A percentile compares a stretch with the other conserved stretches of the same genome.
These are phyloP conservation scores for Pugionium cornutum DNA, from an alignment of 345 rosid species.

Conservation along the genomic window DNA sequence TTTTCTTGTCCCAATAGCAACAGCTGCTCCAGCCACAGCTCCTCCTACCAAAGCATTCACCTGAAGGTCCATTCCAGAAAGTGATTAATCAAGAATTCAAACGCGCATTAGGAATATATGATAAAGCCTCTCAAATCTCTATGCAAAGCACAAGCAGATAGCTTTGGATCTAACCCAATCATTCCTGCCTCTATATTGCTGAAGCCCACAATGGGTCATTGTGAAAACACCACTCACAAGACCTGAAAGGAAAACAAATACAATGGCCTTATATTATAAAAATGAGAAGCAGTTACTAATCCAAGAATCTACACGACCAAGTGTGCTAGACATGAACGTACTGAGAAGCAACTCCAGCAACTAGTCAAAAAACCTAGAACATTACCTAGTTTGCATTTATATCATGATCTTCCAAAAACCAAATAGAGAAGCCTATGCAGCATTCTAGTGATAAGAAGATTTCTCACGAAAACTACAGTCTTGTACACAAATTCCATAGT, in stretches of 20 bases:
- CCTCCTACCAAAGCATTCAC: conserved; percentile 75
- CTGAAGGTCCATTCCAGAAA: conserved; percentile 2
- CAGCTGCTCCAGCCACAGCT: conserved; percentile 76
- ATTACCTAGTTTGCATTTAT: too few relatives aligned
- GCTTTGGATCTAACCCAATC: conserved; percentile 64
- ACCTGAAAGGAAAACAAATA: conserved; percentile 45
- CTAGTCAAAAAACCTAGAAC: too few relatives aligned
- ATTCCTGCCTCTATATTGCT: conserved; percentile 41
- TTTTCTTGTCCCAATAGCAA: conserved; percentile 61
- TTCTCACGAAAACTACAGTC: too few relatives aligned
- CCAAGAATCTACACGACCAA: background rate
- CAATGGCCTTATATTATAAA: background rate
- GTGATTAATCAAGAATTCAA: background rate
- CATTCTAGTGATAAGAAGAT: too few relatives aligned
- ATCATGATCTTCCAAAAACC: conserved; percentile 1
- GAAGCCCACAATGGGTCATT: conserved; percentile 64
- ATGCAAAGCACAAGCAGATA: background rate
- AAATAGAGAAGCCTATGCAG: conserved; percentile 4
- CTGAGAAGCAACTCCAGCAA: too few relatives aligned
- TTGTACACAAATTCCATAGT: background rate
- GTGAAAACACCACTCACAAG: conserved; percentile 73
- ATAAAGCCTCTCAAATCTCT: background rate
- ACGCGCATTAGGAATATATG: background rate
- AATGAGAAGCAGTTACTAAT: background rate
- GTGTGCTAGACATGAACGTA: too few relatives aligned